phyloP scores from a whole-genome alignment of 768 basidiomycete genomes.

The Podaxis mareebaensis region DNA sequence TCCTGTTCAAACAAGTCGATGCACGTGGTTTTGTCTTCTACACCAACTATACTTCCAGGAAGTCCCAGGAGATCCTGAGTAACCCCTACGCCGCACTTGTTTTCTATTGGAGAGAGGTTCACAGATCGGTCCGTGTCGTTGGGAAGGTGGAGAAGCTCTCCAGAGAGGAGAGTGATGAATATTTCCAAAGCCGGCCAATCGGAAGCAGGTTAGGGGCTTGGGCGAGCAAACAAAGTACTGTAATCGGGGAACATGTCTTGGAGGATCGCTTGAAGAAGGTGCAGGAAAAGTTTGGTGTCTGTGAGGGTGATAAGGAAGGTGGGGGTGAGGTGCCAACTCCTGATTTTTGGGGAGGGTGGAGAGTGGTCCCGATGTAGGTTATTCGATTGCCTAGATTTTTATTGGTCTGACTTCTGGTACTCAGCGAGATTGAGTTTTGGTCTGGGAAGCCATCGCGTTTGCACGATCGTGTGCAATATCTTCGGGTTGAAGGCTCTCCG shows the following conservation, averaged over 20 bases:
- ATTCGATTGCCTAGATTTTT: slow-evolving; percentile 1
- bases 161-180: slow-evolving; percentile 73
- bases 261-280: slow-evolving; percentile 58
- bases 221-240: slow-evolving; percentile 87
- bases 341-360: slow-evolving; percentile 96
- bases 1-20: slow-evolving; percentile 92
- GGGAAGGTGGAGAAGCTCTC: slow-evolving; percentile 82
- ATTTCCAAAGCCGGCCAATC: slow-evolving; percentile 80
- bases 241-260: slow-evolving; percentile 75
- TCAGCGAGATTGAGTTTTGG: slow-evolving; percentile 97
- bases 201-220: slow-evolving; percentile 90
- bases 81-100: slow-evolving; percentile 83
- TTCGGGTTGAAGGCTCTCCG: slow-evolving; percentile 47
- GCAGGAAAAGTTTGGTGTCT: slow-evolving; percentile 55
- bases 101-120: slow-evolving; percentile 91
- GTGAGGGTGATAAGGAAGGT: slow-evolving; percentile 37
- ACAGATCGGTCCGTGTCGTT: slow-evolving; percentile 78
- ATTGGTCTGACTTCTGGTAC: slow-evolving; percentile 17
- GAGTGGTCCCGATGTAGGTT: slow-evolving; percentile 85
- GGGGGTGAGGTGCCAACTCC: slow-evolving; percentile 71
- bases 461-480: slow-evolving; percentile 86
- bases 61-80: slow-evolving; percentile 74
- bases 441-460: slow-evolving; percentile 92
- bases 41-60: slow-evolving; percentile 95
- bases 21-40: slow-evolving; percentile 90